These are phyloP conservation scores for Zygnema cylindricum DNA, from an alignment of 139 green algal genomes.

Conservation along the genomic window DNA sequence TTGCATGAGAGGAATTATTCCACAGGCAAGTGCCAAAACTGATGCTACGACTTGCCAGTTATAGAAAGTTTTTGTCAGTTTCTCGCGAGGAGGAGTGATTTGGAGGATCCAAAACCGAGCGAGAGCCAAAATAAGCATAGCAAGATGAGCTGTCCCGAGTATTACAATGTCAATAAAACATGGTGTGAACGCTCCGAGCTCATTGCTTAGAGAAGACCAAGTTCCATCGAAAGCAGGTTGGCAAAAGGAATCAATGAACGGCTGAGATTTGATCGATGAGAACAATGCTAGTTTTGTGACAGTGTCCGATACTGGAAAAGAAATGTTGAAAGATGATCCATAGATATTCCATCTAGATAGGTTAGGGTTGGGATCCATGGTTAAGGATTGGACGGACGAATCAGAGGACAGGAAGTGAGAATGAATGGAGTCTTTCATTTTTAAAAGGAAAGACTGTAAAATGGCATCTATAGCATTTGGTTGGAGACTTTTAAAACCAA, in stretches of 20 bases:
- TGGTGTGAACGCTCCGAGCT: constrained; percentile 56
- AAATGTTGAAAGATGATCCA: not conserved
- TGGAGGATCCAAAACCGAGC: constrained; percentile 9
- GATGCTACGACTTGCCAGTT: not conserved
- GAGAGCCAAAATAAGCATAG: constrained; percentile 43
- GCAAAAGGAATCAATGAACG: constrained; percentile 52
- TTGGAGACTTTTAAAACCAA: no score
- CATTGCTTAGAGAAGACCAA: constrained; percentile 45
- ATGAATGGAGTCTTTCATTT: no score
- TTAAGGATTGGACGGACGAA: no score
- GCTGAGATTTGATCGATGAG: not conserved
- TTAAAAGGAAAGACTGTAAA: no score
- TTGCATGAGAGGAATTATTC: constrained; percentile 54
- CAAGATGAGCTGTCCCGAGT: constrained; percentile 39
- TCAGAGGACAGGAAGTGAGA: no score
- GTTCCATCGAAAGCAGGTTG: constrained; percentile 29
- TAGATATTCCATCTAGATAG: not conserved
- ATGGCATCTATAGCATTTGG: no score
- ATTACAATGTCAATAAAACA: constrained; percentile 60
- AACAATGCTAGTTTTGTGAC: not conserved
- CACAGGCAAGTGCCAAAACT: constrained; percentile 27
- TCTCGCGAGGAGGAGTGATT: not conserved
- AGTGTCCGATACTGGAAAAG: not conserved
- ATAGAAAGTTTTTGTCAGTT: not conserved
- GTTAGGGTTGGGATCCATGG: not conserved